A percentile compares a stretch with the other conserved stretches of the same genome.
Evolutionary conservation across 257 asterid species (phyloP).

Genomic region (Anisodus tanguticus): DNA sequence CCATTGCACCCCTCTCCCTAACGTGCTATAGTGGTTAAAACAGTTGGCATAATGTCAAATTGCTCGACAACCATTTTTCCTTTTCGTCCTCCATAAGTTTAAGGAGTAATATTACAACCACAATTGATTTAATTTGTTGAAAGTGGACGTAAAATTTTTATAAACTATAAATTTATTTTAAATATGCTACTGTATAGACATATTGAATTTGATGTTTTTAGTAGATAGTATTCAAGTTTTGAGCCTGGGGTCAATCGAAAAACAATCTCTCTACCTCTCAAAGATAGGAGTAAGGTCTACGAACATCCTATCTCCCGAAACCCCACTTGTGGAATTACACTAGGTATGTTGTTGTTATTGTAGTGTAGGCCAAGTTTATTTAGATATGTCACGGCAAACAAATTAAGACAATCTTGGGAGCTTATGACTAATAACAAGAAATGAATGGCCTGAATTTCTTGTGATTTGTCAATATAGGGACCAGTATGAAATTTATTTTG

Average conservation of each 20-base stretch:
- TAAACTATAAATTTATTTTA: background rate
- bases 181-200: background rate
- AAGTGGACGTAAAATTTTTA: background rate
- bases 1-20: background rate
- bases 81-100: background rate
- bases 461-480: conserved; percentile 8
- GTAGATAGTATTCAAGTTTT: background rate
- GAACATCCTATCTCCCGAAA: no score
- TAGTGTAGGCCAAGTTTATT: background rate
- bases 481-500: background rate
- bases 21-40: conserved; percentile 19
- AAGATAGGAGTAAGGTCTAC: no score
- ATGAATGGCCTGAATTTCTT: background rate
- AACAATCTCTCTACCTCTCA: no score
- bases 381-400: background rate
- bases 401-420: background rate
- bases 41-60: conserved; percentile 12
- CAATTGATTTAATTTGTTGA: background rate
- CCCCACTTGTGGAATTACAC: no score
- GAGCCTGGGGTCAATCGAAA: no score
- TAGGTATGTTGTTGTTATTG: no score
- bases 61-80: background rate
- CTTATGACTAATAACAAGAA: background rate
- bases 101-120: background rate
- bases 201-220: background rate